Percentiles rank a stretch among this genome's conserved stretches.
Conservation (phyloP, 768 basidiomycete species). For the Lentinula guzmanii region DNA sequence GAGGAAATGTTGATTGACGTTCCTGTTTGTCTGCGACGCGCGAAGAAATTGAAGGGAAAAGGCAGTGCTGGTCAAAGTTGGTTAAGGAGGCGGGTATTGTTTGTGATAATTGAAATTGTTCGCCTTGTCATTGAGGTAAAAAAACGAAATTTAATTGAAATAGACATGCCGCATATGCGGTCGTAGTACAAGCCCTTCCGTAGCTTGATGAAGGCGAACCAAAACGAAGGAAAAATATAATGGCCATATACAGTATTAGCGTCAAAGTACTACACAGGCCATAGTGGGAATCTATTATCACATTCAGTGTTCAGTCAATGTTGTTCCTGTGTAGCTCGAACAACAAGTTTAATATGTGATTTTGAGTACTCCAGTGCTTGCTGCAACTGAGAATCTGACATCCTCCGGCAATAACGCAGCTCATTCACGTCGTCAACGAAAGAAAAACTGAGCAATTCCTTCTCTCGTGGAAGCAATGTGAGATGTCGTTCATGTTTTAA, state of each 20-base stretch:
- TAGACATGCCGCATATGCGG: not conserved
- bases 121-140: not conserved
- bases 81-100: not conserved
- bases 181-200: no score
- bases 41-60: not conserved
- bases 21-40: not conserved
- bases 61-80: conserved; percentile 1
- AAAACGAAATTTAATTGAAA: not conserved
- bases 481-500: not conserved
- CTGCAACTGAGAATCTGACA: not conserved
- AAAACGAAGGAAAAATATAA: not conserved
- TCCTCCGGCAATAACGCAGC: not conserved
- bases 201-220: no score
- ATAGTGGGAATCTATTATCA: not conserved
- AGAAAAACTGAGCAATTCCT: not conserved
- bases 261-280: not conserved
- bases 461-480: not conserved
- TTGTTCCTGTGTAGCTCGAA: not conserved
- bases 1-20: conserved; percentile 1
- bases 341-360: not conserved
- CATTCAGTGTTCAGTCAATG: not conserved
- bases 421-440: not conserved
- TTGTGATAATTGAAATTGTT: not conserved
- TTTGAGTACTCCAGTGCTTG: not conserved
- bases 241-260: not conserved